Percentiles rank a stretch among this genome's conserved stretches.
Conservation (phyloP, 1,284 basidiomycete genomes). For the Leucoagaricus sp. region DNA sequence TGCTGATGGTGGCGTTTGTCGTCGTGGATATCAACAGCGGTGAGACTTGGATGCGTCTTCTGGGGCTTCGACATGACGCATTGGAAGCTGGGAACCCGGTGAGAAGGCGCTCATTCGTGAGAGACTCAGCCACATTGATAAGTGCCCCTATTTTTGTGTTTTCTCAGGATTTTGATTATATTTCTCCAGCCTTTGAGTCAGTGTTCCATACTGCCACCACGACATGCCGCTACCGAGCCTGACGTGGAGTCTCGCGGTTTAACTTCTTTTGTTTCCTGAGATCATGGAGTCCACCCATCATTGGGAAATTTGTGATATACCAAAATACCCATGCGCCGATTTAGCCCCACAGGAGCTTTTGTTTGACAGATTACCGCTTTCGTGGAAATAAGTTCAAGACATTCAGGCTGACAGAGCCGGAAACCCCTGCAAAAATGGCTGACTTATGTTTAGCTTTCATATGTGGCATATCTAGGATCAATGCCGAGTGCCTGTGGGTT, state of each 20-base stretch:
- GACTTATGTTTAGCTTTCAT: not conserved
- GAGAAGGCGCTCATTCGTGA: not conserved
- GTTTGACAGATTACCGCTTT: too few species aligned
- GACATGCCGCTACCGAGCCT: not conserved
- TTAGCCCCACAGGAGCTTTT: too few species aligned
- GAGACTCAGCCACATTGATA: not conserved
- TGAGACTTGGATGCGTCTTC: not conserved
- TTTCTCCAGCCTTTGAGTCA: not conserved
- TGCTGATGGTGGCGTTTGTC: not conserved
- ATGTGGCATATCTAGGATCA: not conserved
- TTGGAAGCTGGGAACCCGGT: not conserved
- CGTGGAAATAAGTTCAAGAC: too few species aligned
- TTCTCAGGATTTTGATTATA: slow-evolving; percentile 1
- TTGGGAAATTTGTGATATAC: not conserved
- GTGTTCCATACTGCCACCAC: not conserved
- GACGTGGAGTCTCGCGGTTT: not conserved
- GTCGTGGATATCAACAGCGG: not conserved
- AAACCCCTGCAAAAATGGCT: not conserved
- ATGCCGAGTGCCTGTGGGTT: not conserved
- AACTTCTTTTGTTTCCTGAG: not conserved
- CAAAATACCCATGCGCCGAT: not conserved
- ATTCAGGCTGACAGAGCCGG: not conserved
- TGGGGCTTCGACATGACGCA: slow-evolving; percentile 3
- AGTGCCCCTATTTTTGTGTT: not conserved
- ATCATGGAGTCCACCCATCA: not conserved